Evolutionary conservation across 805 yeast species (phyloP), one percentile per base, ranked within the genome.

Genomic region (Yarrowia hollandica): DNA sequence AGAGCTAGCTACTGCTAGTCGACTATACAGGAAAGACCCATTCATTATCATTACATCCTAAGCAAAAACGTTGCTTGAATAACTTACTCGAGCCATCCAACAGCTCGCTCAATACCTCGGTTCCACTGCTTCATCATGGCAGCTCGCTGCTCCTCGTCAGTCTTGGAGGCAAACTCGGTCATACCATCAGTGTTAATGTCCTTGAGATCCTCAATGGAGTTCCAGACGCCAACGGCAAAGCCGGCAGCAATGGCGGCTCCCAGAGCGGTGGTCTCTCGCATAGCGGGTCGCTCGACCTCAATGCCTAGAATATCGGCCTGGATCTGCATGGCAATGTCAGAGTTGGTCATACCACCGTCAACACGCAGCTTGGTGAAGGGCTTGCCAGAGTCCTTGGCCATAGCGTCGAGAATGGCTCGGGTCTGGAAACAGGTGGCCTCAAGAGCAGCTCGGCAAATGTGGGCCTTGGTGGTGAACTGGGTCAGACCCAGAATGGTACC

Each of bases 171-270:
- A 54, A 67, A 68, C 30, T 59, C 69, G 8, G 65, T 64, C 35
- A 64, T 68, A 28, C 70, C 71, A 34, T 62, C 67, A 15, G 68
- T 63, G 38, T 64, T 66, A 55, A 60, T 60, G 19, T 59, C 42
- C 46, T 61, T 76, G 41, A 88, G 86, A 61, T 90, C 96, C 56
- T 81, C 85, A 62, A 90, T 74, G 64, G 83, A 81, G 60, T 77
- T 78, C 96, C 97, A 91, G 46, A 90, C 71, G 41, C 77, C 74
- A 60, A 88, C 79, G 12, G 82, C 82, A 67, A 90, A 75, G 11
- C 97, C 96, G 2, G 98, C 96, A 25, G 97, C 97, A 64, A 92
- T 87, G 4, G 97, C 97, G 7, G 96, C 96, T 25, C 98, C 98
- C 63, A 91, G 79, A 0, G 97, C 97, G 5, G 97, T 91, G 69